Conservation (phyloP, 495 filamentous ascomycete species). For the Evernia prunastri region DNA sequence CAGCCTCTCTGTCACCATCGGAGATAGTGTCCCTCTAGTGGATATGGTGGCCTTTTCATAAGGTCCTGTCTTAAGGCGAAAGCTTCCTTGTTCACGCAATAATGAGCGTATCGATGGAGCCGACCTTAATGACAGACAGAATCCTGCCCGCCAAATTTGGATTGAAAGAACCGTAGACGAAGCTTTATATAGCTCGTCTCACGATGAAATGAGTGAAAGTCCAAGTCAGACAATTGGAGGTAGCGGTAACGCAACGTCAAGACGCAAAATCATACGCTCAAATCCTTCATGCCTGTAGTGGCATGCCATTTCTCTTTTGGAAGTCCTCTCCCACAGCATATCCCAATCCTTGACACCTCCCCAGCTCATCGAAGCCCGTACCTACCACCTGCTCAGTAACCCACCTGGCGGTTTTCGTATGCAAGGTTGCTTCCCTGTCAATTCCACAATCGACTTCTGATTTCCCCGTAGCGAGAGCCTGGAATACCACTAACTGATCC, state of each 20-base stretch:
- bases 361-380: constrained; percentile 21
- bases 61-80: not conserved
- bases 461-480: constrained; percentile 51
- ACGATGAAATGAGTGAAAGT: not conserved
- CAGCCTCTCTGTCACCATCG: not conserved
- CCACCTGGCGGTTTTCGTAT: constrained; percentile 72
- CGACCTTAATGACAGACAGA: not conserved
- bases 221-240: not conserved
- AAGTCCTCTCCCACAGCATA: constrained; percentile 20
- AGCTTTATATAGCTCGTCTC: not conserved
- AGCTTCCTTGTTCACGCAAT: not conserved
- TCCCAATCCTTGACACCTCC: constrained; percentile 22
- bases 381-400: constrained; percentile 46
- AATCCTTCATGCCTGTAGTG: constrained; percentile 2
- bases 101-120: not conserved
- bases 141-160: not conserved
- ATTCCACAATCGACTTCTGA: constrained; percentile 32
- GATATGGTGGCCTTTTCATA: not conserved
- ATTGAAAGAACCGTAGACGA: not conserved
- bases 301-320: not conserved
- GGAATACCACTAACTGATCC: constrained; percentile 78
- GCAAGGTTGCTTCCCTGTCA: constrained; percentile 52
- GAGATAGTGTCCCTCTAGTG: not conserved
- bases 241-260: not conserved
- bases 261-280: constrained; percentile 7